A percentile compares a stretch with the other conserved stretches of the same genome.
Evolutionary conservation across 1,284 basidiomycete genomes (phyloP).

Genomic region (Malassezia equina): DNA sequence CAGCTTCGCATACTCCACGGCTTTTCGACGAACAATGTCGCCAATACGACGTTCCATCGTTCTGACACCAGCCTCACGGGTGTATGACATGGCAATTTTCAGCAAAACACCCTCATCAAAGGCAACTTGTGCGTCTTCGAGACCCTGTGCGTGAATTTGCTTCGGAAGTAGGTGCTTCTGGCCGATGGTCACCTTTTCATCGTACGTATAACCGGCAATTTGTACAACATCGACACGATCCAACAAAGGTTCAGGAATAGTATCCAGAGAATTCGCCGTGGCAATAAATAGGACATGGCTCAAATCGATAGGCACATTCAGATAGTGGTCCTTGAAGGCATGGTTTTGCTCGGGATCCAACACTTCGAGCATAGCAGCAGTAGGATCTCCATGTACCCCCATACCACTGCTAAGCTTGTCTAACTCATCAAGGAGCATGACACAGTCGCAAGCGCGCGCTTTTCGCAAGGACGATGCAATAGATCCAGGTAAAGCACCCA

Average conservation of each 20-base stretch:
- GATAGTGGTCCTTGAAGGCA: slow-evolving; percentile 50
- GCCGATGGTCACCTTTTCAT: slow-evolving; percentile 51
- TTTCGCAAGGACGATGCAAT: slow-evolving; percentile 50
- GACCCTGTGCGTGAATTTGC: slow-evolving; percentile 64
- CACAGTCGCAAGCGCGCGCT: slow-evolving; percentile 50
- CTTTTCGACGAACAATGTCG: slow-evolving; percentile 62
- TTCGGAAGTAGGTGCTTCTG: slow-evolving; percentile 65
- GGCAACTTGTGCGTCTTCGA: slow-evolving; percentile 52
- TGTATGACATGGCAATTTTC: slow-evolving; percentile 66
- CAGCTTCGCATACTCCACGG: slow-evolving; percentile 58
- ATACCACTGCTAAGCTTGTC: slow-evolving; percentile 49
- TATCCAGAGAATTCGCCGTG: slow-evolving; percentile 50
- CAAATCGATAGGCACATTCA: slow-evolving; percentile 45
- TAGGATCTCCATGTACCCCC: slow-evolving; percentile 49
- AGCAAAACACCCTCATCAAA: slow-evolving; percentile 62
- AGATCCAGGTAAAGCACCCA: slow-evolving; percentile 58
- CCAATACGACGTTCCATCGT: slow-evolving; percentile 78
- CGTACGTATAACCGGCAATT: slow-evolving; percentile 49
- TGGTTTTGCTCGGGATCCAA: slow-evolving; percentile 50
- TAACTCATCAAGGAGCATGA: slow-evolving; percentile 50
- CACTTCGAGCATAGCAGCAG: slow-evolving; percentile 50
- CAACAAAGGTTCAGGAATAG: slow-evolving; percentile 49
- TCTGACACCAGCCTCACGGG: slow-evolving; percentile 82
- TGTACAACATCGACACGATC: slow-evolving; percentile 50
- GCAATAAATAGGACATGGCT: slow-evolving; percentile 50